Conservation (phyloP, 2,329 filamentous ascomycete species). For the Rhynchosporium secalis region DNA sequence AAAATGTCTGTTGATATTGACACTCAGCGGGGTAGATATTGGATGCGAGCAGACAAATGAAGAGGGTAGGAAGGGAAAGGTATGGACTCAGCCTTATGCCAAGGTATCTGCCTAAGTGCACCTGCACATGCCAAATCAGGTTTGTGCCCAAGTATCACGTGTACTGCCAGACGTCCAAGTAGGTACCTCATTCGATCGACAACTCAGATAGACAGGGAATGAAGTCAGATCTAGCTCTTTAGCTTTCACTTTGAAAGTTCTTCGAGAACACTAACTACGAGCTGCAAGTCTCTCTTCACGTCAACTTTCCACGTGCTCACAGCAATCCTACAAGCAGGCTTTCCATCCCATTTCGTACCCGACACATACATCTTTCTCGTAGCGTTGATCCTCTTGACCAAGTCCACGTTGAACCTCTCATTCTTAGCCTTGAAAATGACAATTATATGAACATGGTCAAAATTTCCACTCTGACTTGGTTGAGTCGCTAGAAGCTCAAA, state of each 20-base stretch:
- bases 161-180: too few species aligned
- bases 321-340: slow-evolving; percentile 76
- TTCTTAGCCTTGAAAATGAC: slow-evolving; percentile 77
- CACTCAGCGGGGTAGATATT: too few species aligned
- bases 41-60: too few species aligned
- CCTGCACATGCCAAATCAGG: too few species aligned
- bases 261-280: slow-evolving; percentile 64
- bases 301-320: slow-evolving; percentile 83
- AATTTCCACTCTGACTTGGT: slow-evolving; percentile 33
- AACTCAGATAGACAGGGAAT: neutral
- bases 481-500: slow-evolving; percentile 65
- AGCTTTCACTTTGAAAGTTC: slow-evolving; percentile 12
- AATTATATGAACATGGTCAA: slow-evolving; percentile 51
- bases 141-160: too few species aligned
- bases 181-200: too few species aligned
- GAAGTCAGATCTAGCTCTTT: neutral
- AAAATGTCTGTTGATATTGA: too few species aligned
- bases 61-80: too few species aligned
- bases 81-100: too few species aligned
- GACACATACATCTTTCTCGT: slow-evolving; percentile 78
- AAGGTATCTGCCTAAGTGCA: too few species aligned
- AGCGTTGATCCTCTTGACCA: slow-evolving; percentile 74
- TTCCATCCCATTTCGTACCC: slow-evolving; percentile 74
- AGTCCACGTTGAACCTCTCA: slow-evolving; percentile 58
- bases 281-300: slow-evolving; percentile 61